A percentile compares a stretch with the other conserved stretches of the same genome.
These are phyloP conservation scores for Saccharomyces paradoxus DNA, from an alignment of 805 yeast species.

Conservation along the genomic window DNA sequence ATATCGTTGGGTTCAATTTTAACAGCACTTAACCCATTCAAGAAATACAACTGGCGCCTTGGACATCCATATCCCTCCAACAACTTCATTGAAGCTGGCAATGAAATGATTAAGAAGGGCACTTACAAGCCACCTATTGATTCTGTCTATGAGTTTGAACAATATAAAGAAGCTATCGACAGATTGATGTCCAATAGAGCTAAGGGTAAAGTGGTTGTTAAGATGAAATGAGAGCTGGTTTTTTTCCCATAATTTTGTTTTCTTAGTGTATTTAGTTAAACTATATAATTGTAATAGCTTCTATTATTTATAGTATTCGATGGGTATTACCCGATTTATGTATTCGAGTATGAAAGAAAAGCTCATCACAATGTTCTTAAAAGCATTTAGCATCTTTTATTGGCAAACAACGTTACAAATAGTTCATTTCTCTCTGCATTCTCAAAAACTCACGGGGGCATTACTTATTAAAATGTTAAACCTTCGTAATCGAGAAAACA, in stretches of 20 bases:
- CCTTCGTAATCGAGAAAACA: not conserved
- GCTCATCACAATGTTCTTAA: not conserved
- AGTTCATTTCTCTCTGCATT: not conserved
- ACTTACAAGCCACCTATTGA: constrained; percentile 44
- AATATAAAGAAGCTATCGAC: constrained; percentile 44
- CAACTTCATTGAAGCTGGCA: constrained; percentile 16
- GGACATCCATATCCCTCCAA: constrained; percentile 5
- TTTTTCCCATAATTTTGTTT: not conserved
- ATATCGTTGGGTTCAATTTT: constrained; percentile 8
- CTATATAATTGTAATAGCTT: not conserved
- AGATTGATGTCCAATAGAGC: constrained; percentile 40
- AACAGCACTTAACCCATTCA: constrained; percentile 19
- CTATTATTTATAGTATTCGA: not conserved
- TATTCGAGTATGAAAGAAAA: not conserved
- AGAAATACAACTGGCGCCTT: constrained; percentile 27
- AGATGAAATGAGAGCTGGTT: constrained; percentile 4
- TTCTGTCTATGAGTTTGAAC: constrained; percentile 41
- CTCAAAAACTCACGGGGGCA: not conserved
- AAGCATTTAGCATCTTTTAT: not conserved
- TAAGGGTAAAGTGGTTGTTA: constrained; percentile 53
- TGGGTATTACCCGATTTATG: not conserved
- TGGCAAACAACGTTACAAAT: not conserved
- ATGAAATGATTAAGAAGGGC: constrained; percentile 18
- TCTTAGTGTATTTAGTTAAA: not conserved
- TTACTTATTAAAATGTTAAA: not conserved